Evolutionary conservation across 1,284 basidiomycete species (phyloP).

Genomic region (Grifola frondosa): DNA sequence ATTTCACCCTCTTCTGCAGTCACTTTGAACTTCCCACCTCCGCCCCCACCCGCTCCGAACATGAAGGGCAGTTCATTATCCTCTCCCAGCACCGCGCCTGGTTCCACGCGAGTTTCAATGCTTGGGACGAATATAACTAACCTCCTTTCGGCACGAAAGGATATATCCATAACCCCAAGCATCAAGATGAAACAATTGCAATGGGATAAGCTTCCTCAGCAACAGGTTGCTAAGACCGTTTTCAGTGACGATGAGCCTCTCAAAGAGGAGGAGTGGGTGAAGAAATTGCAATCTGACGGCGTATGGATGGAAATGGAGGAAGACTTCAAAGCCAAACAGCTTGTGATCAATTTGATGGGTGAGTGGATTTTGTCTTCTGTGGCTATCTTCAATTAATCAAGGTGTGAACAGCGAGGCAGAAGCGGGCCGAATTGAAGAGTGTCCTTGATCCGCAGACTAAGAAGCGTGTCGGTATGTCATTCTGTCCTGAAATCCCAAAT

Average conservation of each 20-base stretch:
- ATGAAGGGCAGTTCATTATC: constrained; percentile 34
- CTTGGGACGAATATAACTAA: constrained; percentile 57
- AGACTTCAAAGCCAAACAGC: constrained; percentile 96
- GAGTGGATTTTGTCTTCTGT: constrained; percentile 23
- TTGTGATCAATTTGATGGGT: constrained; percentile 84
- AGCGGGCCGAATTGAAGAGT: constrained; percentile 83
- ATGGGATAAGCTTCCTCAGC: constrained; percentile 95
- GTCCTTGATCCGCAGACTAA: constrained; percentile 89
- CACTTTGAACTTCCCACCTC: constrained; percentile 13
- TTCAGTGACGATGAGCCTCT: constrained; percentile 75
- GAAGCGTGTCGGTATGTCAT: constrained; percentile 79
- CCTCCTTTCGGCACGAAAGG: constrained; percentile 72
- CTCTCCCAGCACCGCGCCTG: constrained; percentile 46
- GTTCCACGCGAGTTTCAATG: constrained; percentile 58
- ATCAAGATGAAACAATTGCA: constrained; percentile 98
- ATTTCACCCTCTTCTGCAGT: background rate
- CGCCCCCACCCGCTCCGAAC: constrained; percentile 42
- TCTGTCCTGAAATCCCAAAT: background rate
- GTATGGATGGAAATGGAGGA: constrained; percentile 98
- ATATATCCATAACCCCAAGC: constrained; percentile 80
- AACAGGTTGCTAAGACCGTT: constrained; percentile 80
- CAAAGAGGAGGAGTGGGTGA: constrained; percentile 75
- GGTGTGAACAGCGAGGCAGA: constrained; percentile 62
- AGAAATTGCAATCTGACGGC: constrained; percentile 79
- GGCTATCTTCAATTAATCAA: constrained; percentile 19